Evolutionary conservation across 768 basidiomycete genomes (phyloP).

Genomic region (Coprinellus micaceus): DNA sequence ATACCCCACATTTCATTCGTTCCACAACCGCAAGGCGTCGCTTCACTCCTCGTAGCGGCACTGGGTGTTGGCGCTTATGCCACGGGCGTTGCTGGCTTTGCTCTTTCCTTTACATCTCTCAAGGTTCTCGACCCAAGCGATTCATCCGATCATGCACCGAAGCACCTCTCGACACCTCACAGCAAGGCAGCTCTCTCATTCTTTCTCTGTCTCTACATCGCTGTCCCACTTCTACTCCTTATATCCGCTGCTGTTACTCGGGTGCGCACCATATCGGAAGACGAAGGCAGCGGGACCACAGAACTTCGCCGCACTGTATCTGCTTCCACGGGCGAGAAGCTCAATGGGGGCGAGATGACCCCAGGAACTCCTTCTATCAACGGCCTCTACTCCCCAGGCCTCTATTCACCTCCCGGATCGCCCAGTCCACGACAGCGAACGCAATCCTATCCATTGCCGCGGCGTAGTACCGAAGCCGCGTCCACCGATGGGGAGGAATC

Average conservation of each 20-base stretch:
- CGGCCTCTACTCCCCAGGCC: slow-evolving; percentile 37
- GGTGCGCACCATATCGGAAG: not conserved
- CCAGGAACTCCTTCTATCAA: slow-evolving; percentile 31
- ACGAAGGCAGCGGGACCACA: not conserved
- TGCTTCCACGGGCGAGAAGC: slow-evolving; percentile 28
- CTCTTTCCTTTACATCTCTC: slow-evolving; percentile 27
- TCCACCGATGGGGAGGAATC: slow-evolving; percentile 40
- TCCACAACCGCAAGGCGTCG: slow-evolving; percentile 12
- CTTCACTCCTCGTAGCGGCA: slow-evolving; percentile 31
- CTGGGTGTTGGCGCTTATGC: slow-evolving; percentile 46
- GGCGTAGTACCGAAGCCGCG: slow-evolving; percentile 41
- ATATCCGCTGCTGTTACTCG: slow-evolving; percentile 6
- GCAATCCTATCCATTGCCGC: slow-evolving; percentile 40
- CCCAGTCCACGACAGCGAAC: slow-evolving; percentile 44
- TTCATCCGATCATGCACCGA: slow-evolving; percentile 17
- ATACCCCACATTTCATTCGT: slow-evolving; percentile 36
- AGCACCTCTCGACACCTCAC: slow-evolving; percentile 55
- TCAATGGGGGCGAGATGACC: slow-evolving; percentile 23
- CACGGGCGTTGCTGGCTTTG: slow-evolving; percentile 60
- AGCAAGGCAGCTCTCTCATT: slow-evolving; percentile 63
- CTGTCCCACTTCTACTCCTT: slow-evolving; percentile 42
- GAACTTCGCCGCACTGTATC: slow-evolving; percentile 14
- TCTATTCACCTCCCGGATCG: too few species aligned
- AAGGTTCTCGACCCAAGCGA: slow-evolving; percentile 25
- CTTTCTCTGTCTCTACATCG: slow-evolving; percentile 55